phyloP scores from a whole-genome alignment of 257 asterid genomes.

The Solanum gracilifrons region DNA sequence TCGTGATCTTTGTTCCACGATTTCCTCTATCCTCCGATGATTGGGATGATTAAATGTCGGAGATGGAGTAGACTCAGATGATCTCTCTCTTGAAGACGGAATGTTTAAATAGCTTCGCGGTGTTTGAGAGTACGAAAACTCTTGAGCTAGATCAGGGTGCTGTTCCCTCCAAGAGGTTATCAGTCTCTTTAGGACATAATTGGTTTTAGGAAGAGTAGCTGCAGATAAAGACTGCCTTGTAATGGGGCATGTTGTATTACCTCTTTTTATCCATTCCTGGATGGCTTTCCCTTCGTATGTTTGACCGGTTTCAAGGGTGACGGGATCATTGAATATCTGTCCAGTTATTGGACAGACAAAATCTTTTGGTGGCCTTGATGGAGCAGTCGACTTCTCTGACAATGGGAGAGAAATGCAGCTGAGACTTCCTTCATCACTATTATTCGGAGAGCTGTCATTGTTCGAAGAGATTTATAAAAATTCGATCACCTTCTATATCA shows the following conservation, averaged over 20 bases:
- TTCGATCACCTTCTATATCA: not conserved
- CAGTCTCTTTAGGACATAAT: conserved; percentile 69
- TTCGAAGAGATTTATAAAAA: conserved; percentile 1
- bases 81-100: conserved; percentile 19
- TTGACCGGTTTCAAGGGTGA: conserved; percentile 85
- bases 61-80: conserved; percentile 19
- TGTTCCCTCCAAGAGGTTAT: conserved; percentile 83
- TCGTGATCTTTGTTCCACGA: conserved; percentile 31
- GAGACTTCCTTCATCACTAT: conserved; percentile 44
- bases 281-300: conserved; percentile 81
- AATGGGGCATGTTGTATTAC: conserved; percentile 76
- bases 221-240: conserved; percentile 76
- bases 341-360: conserved; percentile 83
- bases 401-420: conserved; percentile 43
- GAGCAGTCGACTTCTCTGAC: conserved; percentile 50
- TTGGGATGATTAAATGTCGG: conserved; percentile 9
- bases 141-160: conserved; percentile 69
- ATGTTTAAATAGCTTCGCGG: conserved; percentile 21
- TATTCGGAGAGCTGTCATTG: conserved; percentile 25
- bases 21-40: conserved; percentile 14
- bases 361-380: conserved; percentile 83
- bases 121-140: conserved; percentile 44
- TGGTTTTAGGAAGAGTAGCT: conserved; percentile 58
- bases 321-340: conserved; percentile 71
- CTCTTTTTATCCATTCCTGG: conserved; percentile 85